phyloP scores from a whole-genome alignment of 306 rosid genomes.

The Dalbergia cochinchinensis region DNA sequence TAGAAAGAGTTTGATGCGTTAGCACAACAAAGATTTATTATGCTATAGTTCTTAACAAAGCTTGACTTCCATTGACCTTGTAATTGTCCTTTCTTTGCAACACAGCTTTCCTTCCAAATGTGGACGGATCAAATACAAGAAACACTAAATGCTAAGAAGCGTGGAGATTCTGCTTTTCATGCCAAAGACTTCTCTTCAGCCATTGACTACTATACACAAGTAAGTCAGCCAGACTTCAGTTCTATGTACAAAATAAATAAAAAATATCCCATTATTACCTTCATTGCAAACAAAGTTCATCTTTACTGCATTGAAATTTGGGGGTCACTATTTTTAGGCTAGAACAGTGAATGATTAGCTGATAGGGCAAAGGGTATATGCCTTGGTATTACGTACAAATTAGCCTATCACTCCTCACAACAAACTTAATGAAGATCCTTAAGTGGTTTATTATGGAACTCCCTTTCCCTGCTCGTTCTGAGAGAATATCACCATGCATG shows the following conservation, averaged over 20 bases:
- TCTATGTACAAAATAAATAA: neutral
- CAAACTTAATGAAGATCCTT: neutral
- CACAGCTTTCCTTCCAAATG: constrained; percentile 88
- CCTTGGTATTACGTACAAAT: neutral
- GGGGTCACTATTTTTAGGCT: neutral
- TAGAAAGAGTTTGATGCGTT: neutral
- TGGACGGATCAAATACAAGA: constrained; percentile 90
- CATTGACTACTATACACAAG: constrained; percentile 73
- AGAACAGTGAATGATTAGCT: constrained; percentile 10
- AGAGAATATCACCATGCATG: neutral
- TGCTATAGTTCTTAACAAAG: constrained; percentile 26
- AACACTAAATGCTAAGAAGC: constrained; percentile 73
- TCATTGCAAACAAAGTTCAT: too few relatives aligned
- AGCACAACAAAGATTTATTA: neutral
- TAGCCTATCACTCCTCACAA: neutral
- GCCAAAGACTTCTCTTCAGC: constrained; percentile 72
- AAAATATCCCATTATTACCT: neutral
- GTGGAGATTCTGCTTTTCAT: constrained; percentile 82
- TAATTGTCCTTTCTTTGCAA: constrained; percentile 21
- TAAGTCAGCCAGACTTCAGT: constrained; percentile 47
- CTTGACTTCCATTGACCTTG: constrained; percentile 15
- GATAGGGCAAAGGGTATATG: neutral
- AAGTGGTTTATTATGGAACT: neutral
- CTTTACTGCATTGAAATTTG: neutral
- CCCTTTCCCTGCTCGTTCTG: neutral